Base-by-base conservation (phyloP, 805 yeast species). In the Wickerhamomyces hampshirensis region DNA sequence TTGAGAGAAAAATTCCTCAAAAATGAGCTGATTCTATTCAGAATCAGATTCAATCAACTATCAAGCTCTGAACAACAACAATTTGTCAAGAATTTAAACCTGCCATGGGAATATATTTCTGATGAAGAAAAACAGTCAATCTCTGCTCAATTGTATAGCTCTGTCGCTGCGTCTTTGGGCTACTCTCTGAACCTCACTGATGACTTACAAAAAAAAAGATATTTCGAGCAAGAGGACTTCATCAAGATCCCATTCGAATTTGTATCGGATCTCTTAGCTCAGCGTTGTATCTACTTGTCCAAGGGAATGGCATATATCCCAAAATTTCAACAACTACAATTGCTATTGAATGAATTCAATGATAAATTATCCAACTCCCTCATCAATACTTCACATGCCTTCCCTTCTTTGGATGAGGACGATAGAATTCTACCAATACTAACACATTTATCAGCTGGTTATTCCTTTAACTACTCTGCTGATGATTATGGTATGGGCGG, bases 341-440 rank as follows among this genome's bases (percentile, higher is more conserved):
- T 91, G 35, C 64, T 93, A 21, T 62, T 82, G 0, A 71, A 68
- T 28, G 96, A 87, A 55, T 91, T 81, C 56, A 65, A 27, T 58
- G 64, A 38, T 62, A 89, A 33, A 26, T 28, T 51, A 35, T 55
- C 58, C 3, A 55, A 59, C 13, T 75, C 77, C 15, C 65, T 93
- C 45, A 61, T 77, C 16, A 62, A 68, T 31, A 85, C 97, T 0
- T 79, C 87, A 49, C 84, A 83, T 53, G 73, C 84, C 15, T 63
- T 88, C 37, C 94, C 96, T 6, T 70, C 89, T 9, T 65, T 91
- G 38, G 96, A 88, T 53, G 98, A 91, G 63, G 96, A 88, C 53
- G 94, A 88, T 55, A 69, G 99, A 39, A 62, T 93, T 30, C 63
- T 88, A 34, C 97, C 97, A 1, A 77, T 93, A 19, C 66, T 93